phyloP scores from a whole-genome alignment of 2,329 filamentous ascomycete species.

The Sporothrix brunneoviolacea region DNA sequence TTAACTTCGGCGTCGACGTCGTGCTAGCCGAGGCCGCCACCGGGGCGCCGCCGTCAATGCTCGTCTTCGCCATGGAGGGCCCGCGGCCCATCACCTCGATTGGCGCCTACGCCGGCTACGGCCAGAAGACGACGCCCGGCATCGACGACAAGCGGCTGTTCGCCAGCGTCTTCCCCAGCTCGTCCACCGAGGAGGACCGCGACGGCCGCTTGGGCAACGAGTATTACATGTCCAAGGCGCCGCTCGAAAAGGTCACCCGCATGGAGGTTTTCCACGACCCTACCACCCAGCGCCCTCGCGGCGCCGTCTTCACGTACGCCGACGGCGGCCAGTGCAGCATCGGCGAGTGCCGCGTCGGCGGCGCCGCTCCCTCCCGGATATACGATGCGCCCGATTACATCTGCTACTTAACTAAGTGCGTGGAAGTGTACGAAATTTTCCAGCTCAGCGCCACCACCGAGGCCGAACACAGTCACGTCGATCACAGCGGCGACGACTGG shows the following conservation, averaged over 20 bases:
- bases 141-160: background rate
- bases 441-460: too few relatives aligned
- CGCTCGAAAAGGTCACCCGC: background rate
- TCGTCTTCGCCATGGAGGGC: background rate
- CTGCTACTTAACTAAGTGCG: too few relatives aligned
- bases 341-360: background rate
- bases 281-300: background rate
- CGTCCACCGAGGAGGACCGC: background rate
- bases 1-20: background rate
- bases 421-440: too few relatives aligned
- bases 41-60: background rate
- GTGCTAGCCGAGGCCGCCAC: background rate
- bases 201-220: background rate
- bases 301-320: background rate
- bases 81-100: background rate
- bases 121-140: background rate
- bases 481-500: too few relatives aligned
- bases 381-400: too few relatives aligned
- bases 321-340: background rate
- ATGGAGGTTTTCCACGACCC: background rate
- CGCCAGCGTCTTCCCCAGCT: background rate
- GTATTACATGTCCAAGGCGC: background rate
- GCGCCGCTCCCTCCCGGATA: background rate
- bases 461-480: too few relatives aligned
- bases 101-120: background rate